Conservation (phyloP, 257 asterid genomes). For the Solanum clarkiae region DNA sequence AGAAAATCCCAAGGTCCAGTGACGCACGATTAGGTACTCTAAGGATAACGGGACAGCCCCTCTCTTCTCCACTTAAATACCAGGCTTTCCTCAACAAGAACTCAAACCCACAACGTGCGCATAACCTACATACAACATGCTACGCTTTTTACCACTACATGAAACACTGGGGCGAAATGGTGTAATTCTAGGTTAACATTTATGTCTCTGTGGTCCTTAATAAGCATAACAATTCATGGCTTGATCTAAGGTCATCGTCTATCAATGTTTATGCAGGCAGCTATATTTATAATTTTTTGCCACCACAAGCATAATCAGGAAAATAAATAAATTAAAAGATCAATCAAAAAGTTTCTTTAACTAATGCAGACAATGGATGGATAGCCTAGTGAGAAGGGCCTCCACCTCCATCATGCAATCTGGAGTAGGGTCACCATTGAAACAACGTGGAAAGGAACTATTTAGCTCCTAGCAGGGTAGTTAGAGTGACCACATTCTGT, state of each 20-base stretch:
- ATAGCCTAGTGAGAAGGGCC: neutral
- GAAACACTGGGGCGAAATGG: neutral
- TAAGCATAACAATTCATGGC: neutral
- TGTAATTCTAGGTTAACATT: neutral
- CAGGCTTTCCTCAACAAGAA: neutral
- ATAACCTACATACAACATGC: neutral
- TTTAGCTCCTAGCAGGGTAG: neutral
- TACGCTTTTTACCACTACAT: neutral
- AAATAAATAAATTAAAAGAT: neutral
- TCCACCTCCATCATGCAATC: neutral
- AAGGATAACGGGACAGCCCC: neutral
- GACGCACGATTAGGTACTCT: neutral
- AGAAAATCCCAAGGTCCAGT: neutral
- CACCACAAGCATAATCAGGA: neutral
- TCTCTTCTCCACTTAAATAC: neutral
- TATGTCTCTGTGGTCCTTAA: neutral
- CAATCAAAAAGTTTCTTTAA: neutral
- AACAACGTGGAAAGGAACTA: neutral
- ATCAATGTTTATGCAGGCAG: neutral
- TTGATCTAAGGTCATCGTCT: neutral
- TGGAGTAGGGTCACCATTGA: neutral
- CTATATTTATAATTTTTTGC: neutral
- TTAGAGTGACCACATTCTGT: neutral
- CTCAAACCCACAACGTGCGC: neutral
- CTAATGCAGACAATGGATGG: neutral